A percentile compares a stretch with the other conserved stretches of the same genome.
phyloP scores from a whole-genome alignment of 768 basidiomycete genomes.

The Ramaria rubella region DNA sequence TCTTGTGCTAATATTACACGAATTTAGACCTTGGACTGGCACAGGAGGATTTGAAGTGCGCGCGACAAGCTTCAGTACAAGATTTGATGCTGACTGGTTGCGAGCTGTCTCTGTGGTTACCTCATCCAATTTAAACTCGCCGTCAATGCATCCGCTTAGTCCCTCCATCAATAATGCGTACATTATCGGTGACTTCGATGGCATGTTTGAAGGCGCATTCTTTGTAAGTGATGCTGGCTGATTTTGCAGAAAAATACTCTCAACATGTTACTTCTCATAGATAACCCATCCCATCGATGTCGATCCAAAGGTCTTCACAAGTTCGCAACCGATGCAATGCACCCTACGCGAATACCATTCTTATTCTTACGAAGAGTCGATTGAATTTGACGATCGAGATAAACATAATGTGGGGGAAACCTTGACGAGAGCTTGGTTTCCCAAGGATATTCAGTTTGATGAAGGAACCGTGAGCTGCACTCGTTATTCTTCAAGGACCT shows the following conservation, averaged over 20 bases:
- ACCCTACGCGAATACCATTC: not conserved
- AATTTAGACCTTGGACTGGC: not conserved
- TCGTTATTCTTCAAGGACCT: not conserved
- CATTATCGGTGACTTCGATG: not conserved
- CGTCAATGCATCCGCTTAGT: too few species aligned
- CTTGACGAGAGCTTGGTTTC: constrained; percentile 6
- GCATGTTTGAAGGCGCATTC: not conserved
- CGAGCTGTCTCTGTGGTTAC: not conserved
- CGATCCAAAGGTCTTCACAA: not conserved
- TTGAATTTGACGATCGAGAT: not conserved
- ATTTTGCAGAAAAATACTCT: not conserved
- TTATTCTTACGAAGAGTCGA: not conserved
- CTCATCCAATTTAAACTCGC: not conserved
- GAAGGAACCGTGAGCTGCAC: not conserved
- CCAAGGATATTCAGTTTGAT: not conserved
- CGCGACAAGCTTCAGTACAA: not conserved
- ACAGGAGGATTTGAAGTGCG: not conserved
- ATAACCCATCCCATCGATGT: not conserved
- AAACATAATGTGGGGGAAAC: not conserved
- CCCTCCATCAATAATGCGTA: not conserved
- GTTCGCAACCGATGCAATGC: not conserved
- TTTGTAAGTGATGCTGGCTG: not conserved
- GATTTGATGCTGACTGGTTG: constrained; percentile 1
- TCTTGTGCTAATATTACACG: not conserved
- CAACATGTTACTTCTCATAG: not conserved